phyloP scores from a whole-genome alignment of 1,284 basidiomycete genomes.

The Sanghuangporus weigelae region DNA sequence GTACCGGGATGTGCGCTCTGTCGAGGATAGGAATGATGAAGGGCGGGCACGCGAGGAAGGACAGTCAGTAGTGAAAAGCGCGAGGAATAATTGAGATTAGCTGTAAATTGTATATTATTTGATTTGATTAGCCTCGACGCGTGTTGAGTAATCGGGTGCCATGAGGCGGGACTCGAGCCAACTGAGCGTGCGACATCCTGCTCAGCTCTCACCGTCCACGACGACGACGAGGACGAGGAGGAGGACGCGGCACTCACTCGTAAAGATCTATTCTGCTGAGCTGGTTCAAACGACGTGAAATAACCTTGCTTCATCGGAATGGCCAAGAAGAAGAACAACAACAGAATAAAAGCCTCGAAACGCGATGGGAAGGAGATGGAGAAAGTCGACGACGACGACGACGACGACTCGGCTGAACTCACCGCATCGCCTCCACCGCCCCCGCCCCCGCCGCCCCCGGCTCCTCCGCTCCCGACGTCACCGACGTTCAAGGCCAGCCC shows the following conservation, averaged over 20 bases:
- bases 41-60: constrained; percentile 10
- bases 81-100: not conserved
- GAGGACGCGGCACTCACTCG: not conserved
- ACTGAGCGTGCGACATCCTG: not conserved
- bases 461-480: not conserved
- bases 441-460: not conserved
- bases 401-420: not conserved
- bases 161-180: not conserved
- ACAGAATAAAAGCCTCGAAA: not conserved
- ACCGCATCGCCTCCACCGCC: constrained; percentile 1
- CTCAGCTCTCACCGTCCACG: not conserved
- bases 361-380: not conserved
- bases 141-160: not conserved
- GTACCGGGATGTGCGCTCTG: not conserved
- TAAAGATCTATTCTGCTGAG: too few relatives aligned
- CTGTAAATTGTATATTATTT: too few relatives aligned
- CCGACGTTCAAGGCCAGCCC: not conserved
- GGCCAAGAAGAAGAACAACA: not conserved
- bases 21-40: not conserved
- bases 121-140: too few relatives aligned
- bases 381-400: not conserved
- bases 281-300: too few relatives aligned
- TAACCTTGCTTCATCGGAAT: not conserved
- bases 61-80: not conserved
- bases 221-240: not conserved